These are phyloP conservation scores for Pistacia atlantica DNA, from an alignment of 345 rosid species.

Conservation along the genomic window DNA sequence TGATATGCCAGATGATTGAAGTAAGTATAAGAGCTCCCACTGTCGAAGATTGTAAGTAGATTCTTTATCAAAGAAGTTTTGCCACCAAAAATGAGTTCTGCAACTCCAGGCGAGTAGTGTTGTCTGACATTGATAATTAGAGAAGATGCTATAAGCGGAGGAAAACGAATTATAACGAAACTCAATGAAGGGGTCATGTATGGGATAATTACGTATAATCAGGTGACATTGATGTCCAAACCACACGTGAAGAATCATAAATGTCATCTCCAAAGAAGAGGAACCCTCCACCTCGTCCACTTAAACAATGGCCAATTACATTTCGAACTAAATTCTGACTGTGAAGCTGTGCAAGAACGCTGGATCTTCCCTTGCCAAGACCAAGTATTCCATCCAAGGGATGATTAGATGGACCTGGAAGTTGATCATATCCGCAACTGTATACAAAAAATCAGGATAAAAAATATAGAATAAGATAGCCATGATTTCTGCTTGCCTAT, in stretches of 20 bases:
- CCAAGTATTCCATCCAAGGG: slow-evolving; percentile 96
- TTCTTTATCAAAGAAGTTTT: slow-evolving; percentile 62
- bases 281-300: slow-evolving; percentile 80
- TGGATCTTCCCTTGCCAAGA: slow-evolving; percentile 86
- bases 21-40: slow-evolving; percentile 96
- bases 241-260: slow-evolving; percentile 62
- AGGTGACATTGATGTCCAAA: slow-evolving; percentile 81
- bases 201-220: slow-evolving; percentile 45
- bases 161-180: background rate
- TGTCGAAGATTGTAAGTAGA: slow-evolving; percentile 59
- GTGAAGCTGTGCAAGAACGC: slow-evolving; percentile 81
- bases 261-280: slow-evolving; percentile 86
- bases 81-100: slow-evolving; percentile 67
- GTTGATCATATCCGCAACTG: slow-evolving; percentile 93
- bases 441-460: background rate
- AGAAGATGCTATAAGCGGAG: slow-evolving; percentile 12
- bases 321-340: slow-evolving; percentile 64
- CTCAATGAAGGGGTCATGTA: background rate
- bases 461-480: background rate
- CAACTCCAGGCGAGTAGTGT: slow-evolving; percentile 78
- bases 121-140: slow-evolving; percentile 45
- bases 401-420: slow-evolving; percentile 64
- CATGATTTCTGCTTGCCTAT: background rate
- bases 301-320: slow-evolving; percentile 86
- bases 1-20: slow-evolving; percentile 66